phyloP scores from a whole-genome alignment of 306 rosid genomes.

The Leucaena leucocephala region DNA sequence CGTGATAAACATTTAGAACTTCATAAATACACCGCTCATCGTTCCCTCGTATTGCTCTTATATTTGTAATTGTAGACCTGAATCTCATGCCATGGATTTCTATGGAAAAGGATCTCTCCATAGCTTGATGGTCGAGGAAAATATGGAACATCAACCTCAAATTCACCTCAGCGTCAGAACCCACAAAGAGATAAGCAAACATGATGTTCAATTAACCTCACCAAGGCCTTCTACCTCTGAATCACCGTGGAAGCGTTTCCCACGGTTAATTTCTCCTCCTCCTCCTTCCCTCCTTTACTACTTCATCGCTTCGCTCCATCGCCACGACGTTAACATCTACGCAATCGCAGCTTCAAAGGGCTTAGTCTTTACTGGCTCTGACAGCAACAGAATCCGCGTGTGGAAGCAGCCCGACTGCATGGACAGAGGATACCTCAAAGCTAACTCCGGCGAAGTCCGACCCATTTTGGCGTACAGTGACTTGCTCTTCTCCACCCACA shows the following conservation, averaged over 20 bases:
- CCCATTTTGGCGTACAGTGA: conserved; percentile 50
- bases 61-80: conserved; percentile 1
- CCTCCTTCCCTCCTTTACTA: conserved; percentile 67
- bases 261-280: conserved; percentile 48
- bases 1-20: conserved; percentile 28
- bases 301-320: conserved; percentile 73
- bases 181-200: conserved; percentile 43
- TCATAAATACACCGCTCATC: conserved; percentile 36
- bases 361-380: conserved; percentile 62
- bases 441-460: conserved; percentile 51
- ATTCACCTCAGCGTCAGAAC: conserved; percentile 37
- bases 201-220: conserved; percentile 47
- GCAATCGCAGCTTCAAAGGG: conserved; percentile 62
- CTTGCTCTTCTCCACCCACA: conserved; percentile 67
- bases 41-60: neutral
- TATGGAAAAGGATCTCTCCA: conserved; percentile 40
- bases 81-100: conserved; percentile 45
- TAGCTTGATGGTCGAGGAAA: conserved; percentile 47
- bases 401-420: conserved; percentile 74
- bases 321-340: conserved; percentile 67
- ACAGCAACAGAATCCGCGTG: conserved; percentile 56
- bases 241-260: conserved; percentile 84
- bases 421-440: conserved; percentile 55
- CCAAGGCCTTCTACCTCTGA: conserved; percentile 47
- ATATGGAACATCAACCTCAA: conserved; percentile 37